These are phyloP conservation scores for Ceratocystis huliohia DNA, from an alignment of 2,329 filamentous ascomycete genomes.

Conservation along the genomic window DNA sequence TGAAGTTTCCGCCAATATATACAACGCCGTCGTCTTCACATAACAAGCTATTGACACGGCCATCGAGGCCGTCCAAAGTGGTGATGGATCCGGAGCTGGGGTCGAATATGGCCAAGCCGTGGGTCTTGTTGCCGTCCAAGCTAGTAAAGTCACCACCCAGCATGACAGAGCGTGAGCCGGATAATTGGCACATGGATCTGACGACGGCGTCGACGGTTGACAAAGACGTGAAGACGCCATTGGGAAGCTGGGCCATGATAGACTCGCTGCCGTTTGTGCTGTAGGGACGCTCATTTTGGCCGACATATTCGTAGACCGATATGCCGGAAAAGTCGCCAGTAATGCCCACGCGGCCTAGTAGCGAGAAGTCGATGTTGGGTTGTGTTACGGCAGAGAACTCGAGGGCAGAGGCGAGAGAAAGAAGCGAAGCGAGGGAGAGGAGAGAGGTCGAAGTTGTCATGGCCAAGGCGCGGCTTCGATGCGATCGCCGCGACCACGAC, in stretches of 20 bases:
- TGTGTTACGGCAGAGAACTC: slow-evolving; percentile 50
- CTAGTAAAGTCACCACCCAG: slow-evolving; percentile 95
- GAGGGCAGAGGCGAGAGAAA: slow-evolving; percentile 31
- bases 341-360: slow-evolving; percentile 71
- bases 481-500: slow-evolving; percentile 18
- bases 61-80: slow-evolving; percentile 66
- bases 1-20: slow-evolving; percentile 83
- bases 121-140: slow-evolving; percentile 61
- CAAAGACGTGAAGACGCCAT: slow-evolving; percentile 66
- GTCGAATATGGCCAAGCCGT: slow-evolving; percentile 71
- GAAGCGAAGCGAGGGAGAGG: slow-evolving; percentile 19
- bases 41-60: slow-evolving; percentile 66
- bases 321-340: slow-evolving; percentile 84
- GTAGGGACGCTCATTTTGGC: slow-evolving; percentile 57
- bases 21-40: slow-evolving; percentile 74
- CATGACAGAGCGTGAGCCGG: slow-evolving; percentile 58
- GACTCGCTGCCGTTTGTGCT: slow-evolving; percentile 68
- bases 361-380: slow-evolving; percentile 62
- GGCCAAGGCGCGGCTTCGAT: slow-evolving; percentile 6
- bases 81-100: slow-evolving; percentile 56
- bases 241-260: slow-evolving; percentile 69
- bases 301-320: slow-evolving; percentile 75
- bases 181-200: slow-evolving; percentile 65
- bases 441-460: slow-evolving; percentile 14
- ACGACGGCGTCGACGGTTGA: slow-evolving; percentile 73